Base-by-base conservation (phyloP, 192 early-diverging fungal genomes). In the Chytriomyces sp. region DNA sequence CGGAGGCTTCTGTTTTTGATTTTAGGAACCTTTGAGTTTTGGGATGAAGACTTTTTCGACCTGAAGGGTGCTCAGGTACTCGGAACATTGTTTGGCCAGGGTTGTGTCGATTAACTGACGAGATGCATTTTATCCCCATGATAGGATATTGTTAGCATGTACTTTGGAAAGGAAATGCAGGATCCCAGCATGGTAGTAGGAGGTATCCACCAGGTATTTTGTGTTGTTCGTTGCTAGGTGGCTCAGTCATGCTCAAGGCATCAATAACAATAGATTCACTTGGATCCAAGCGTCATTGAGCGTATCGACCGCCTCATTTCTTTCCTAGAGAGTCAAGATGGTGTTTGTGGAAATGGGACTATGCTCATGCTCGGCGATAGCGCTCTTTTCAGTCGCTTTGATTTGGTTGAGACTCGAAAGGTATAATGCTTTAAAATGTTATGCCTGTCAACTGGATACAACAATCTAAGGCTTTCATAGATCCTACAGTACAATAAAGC, bases 41-140 rank as follows among this genome's bases (percentile, higher is more conserved):
- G 87, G 87, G 86, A 88, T 74, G 82, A 84, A 58, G 83, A 88
- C 36, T 78, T 85, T 60, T 85, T 86, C 64, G 85, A 88, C 64
- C 67, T 88, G 56, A 81, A 79, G 38, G 87, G 87, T 2, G 84
- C 84, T 2, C 83, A 88, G 80, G 80, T 85, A 28, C 30, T 17
- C 49, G 28, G 22, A 36, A 33, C 28, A 41, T 55, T 30, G 17
- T 44, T 25, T 8, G 38, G 41, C 41, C 41, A 12, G 60, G 25
- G 28, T 62, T 62, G 12, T 34, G 39, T 19, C 38, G 19, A 14
- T 49, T 5, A 68, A 28, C 37, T 55, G 8, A 8, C n/a, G n/a
- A n/a, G n/a, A n/a, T n/a, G n/a, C n/a, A 14, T 19, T 19, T 36
- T 59, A 17, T 63, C 52, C 49, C 12, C 64, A 28, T 12, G 19